Conservation (phyloP, 2,329 filamentous ascomycete genomes). For the Colletotrichum abscissum region DNA sequence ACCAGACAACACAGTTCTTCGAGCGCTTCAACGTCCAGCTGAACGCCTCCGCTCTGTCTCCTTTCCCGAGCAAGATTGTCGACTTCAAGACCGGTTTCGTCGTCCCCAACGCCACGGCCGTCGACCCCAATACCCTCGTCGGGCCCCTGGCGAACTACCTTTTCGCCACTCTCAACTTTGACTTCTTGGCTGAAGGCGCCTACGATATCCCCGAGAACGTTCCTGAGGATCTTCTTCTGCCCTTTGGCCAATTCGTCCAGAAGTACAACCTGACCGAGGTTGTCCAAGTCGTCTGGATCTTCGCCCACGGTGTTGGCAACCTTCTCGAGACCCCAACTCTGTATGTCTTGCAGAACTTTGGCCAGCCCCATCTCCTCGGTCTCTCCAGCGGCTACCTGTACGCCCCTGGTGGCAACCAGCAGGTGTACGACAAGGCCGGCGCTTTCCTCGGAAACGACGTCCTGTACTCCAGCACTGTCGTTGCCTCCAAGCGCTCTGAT, state of each 20-base stretch:
- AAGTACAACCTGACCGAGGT: conserved; percentile 29
- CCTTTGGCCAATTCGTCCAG: conserved; percentile 29
- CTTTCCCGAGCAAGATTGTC: conserved; percentile 29
- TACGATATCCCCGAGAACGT: conserved; percentile 48
- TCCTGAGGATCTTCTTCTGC: conserved; percentile 46
- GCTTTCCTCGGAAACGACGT: conserved; percentile 42
- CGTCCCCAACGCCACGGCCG: conserved; percentile 32
- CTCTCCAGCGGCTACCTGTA: conserved; percentile 50
- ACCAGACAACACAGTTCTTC: conserved; percentile 56
- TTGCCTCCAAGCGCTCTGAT: conserved; percentile 36
- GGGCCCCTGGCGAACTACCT: conserved; percentile 17
- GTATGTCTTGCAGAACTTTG: conserved; percentile 51
- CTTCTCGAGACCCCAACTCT: conserved; percentile 50
- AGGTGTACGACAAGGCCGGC: conserved; percentile 43
- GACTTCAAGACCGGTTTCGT: conserved; percentile 35
- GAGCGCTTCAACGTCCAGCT: conserved; percentile 50
- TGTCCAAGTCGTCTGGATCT: conserved; percentile 43
- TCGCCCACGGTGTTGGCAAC: conserved; percentile 53
- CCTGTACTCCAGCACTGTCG: conserved; percentile 42
- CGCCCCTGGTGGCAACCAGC: conserved; percentile 38
- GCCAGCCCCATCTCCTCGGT: conserved; percentile 39
- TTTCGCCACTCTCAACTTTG: conserved; percentile 25
- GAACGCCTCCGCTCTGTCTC: conserved; percentile 19
- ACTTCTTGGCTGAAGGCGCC: conserved; percentile 37
- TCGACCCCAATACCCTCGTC: conserved; percentile 21